Conservation (phyloP, 306 rosid genomes). For the Vigna reflexopilosa region DNA sequence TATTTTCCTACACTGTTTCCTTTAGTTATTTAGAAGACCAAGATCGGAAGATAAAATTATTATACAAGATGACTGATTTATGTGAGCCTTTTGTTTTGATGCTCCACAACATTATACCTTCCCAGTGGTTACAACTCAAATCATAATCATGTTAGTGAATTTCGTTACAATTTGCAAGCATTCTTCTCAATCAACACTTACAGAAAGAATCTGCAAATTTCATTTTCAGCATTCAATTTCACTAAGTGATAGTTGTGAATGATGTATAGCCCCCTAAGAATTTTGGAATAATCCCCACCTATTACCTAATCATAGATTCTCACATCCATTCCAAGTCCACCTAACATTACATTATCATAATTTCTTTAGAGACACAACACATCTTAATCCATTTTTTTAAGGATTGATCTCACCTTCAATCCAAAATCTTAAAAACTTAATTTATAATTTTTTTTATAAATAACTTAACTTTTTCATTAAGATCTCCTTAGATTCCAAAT, state of each 20-base stretch:
- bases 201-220: neutral
- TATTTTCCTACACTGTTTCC: neutral
- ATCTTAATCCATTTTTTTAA: too few relatives aligned
- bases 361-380: too few relatives aligned
- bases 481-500: too few relatives aligned
- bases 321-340: constrained; percentile 31
- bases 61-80: neutral
- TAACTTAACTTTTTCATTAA: too few relatives aligned
- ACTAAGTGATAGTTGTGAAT: neutral
- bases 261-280: neutral
- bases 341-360: neutral
- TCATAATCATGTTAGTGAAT: neutral
- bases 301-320: constrained; percentile 17
- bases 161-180: neutral
- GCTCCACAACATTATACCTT: constrained; percentile 18
- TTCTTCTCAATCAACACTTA: constrained; percentile 1
- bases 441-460: too few relatives aligned
- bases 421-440: too few relatives aligned
- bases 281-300: constrained; percentile 28
- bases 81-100: constrained; percentile 1
- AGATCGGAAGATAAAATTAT: neutral
- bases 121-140: constrained; percentile 1
- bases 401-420: too few relatives aligned
- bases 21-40: constrained; percentile 1
- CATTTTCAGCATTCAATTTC: constrained; percentile 10